A percentile compares a stretch with the other conserved stretches of the same genome.
phyloP scores from a whole-genome alignment of 192 early-diverging fungal species.

The Umbelopsis sp. region DNA sequence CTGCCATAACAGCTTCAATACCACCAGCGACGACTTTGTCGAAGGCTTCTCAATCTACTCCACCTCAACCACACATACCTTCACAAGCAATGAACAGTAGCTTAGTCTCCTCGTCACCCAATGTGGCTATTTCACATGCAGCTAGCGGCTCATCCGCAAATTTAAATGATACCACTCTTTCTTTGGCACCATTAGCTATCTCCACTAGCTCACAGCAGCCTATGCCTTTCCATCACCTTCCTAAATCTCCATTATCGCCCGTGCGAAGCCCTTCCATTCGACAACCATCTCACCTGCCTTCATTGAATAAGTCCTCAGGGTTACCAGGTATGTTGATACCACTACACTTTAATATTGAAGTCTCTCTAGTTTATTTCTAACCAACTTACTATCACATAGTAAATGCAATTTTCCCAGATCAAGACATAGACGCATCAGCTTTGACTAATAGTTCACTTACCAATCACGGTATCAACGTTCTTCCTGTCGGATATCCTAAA shows the following conservation, averaged over 20 bases:
- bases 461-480: neutral
- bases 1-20: neutral
- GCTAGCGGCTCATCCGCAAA: neutral
- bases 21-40: neutral
- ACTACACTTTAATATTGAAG: neutral
- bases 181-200: neutral
- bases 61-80: neutral
- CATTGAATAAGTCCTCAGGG: neutral
- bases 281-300: neutral
- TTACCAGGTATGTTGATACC: neutral
- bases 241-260: conserved; percentile 6
- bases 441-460: neutral
- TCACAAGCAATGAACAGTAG: neutral
- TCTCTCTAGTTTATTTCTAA: neutral
- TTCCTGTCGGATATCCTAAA: conserved; percentile 8
- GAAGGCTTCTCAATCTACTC: neutral
- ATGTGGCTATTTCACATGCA: neutral
- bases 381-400: neutral
- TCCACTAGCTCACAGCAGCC: neutral
- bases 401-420: conserved; percentile 1
- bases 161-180: conserved; percentile 7
- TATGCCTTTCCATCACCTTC: conserved; percentile 3
- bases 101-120: neutral
- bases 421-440: neutral
- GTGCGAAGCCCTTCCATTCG: conserved; percentile 8